Evolutionary conservation across 208 protist genomes (phyloP).

Genomic region (Angomonas ambiguus): DNA sequence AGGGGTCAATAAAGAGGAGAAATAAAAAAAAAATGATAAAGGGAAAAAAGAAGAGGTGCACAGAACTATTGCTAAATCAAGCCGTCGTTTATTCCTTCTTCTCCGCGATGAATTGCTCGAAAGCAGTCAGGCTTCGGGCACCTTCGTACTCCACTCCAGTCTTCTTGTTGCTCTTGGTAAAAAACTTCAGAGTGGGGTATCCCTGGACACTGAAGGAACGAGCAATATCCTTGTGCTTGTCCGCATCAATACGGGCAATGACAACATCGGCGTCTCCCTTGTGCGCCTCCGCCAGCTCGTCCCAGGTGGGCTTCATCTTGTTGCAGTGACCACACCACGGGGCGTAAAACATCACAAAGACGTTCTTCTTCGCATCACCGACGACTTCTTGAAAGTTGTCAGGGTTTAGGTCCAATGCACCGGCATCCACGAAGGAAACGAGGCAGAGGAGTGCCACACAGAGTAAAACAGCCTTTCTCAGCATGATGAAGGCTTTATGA

Average conservation of each 20-base stretch:
- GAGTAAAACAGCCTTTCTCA: constrained; percentile 13
- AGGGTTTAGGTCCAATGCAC: constrained; percentile 62
- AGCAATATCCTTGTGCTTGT: constrained; percentile 38
- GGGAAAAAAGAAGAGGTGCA: background rate
- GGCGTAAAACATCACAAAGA: constrained; percentile 96
- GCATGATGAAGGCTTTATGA: background rate
- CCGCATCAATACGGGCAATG: constrained; percentile 79
- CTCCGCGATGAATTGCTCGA: background rate
- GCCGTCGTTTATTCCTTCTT: background rate
- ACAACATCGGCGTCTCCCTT: constrained; percentile 36
- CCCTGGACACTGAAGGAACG: constrained; percentile 48
- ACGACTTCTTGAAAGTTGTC: constrained; percentile 79
- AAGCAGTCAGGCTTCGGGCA: background rate
- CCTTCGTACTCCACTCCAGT: background rate
- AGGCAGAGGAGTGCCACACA: constrained; percentile 19
- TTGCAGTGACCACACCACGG: constrained; percentile 97
- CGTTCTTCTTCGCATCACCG: constrained; percentile 81
- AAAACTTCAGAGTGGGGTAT: constrained; percentile 88
- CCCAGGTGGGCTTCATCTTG: constrained; percentile 84
- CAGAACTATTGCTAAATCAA: background rate
- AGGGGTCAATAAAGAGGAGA: background rate
- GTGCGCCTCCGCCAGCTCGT: constrained; percentile 57
- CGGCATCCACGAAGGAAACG: constrained; percentile 21
- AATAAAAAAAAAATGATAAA: constrained; percentile 5
- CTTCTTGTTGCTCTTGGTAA: constrained; percentile 76